A percentile compares a stretch with the other conserved stretches of the same genome.
Conservation (phyloP, 352 stramenopile species). For the Globisporangium camurandrum region DNA sequence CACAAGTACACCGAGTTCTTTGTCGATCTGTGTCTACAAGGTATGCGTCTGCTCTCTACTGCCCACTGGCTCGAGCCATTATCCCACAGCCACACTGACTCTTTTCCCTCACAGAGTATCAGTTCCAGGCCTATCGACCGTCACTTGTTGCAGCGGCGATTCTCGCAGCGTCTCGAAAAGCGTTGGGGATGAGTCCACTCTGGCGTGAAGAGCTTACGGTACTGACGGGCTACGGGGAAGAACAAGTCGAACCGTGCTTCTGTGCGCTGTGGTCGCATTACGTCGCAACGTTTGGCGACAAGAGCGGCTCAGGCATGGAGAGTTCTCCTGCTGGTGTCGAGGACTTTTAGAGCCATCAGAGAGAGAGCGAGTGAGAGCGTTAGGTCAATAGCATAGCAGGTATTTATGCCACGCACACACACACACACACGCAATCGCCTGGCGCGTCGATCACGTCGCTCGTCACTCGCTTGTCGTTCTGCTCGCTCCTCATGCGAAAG, state of each 20-base stretch:
- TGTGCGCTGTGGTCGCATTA: conserved; percentile 80
- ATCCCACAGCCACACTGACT: background rate
- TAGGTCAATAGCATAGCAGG: background rate
- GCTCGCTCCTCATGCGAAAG: no score
- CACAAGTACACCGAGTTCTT: conserved; percentile 85
- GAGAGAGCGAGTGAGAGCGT: background rate
- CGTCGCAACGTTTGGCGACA: conserved; percentile 63
- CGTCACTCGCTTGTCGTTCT: no score
- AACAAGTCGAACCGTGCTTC: conserved; percentile 80
- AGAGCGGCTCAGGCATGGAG: conserved; percentile 41
- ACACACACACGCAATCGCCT: no score
- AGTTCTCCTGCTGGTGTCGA: conserved; percentile 66
- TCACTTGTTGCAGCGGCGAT: conserved; percentile 74
- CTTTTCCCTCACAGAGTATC: conserved; percentile 38
- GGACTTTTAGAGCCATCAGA: conserved; percentile 20
- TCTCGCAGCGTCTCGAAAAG: conserved; percentile 68
- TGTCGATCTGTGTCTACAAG: conserved; percentile 72
- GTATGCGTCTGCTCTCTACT: conserved; percentile 4
- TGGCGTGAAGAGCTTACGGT: conserved; percentile 79
- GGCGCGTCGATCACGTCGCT: no score
- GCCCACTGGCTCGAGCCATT: background rate
- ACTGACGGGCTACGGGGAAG: conserved; percentile 70
- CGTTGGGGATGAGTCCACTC: conserved; percentile 66
- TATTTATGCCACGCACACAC: conserved; percentile 1
- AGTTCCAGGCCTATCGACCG: conserved; percentile 74